phyloP scores from a whole-genome alignment of 805 yeast species.

The Scheffersomyces ergatensis region DNA sequence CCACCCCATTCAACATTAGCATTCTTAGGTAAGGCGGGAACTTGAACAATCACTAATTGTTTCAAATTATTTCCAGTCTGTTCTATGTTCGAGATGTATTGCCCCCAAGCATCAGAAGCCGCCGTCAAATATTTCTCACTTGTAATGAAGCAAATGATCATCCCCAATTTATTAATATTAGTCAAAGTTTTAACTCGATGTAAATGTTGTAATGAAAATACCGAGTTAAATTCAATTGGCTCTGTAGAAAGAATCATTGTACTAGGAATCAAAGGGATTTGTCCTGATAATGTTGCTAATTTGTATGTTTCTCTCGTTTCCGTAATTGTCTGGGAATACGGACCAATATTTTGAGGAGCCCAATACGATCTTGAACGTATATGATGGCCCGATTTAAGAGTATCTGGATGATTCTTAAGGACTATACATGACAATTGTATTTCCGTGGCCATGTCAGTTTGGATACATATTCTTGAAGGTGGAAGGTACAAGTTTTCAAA shows the following conservation, averaged over 20 bases:
- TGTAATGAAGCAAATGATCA: constrained; percentile 57
- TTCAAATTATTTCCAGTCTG: constrained; percentile 14
- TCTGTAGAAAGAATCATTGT: constrained; percentile 49
- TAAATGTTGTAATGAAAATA: constrained; percentile 73
- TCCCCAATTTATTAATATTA: constrained; percentile 42
- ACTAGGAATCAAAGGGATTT: constrained; percentile 79
- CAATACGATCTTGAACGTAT: constrained; percentile 92
- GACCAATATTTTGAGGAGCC: constrained; percentile 99
- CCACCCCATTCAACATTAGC: constrained; percentile 81
- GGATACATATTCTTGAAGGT: constrained; percentile 86
- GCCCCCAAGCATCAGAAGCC: constrained; percentile 44
- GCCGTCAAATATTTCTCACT: constrained; percentile 19
- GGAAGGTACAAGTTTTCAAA: constrained; percentile 65
- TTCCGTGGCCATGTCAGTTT: constrained; percentile 46
- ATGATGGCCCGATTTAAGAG: constrained; percentile 67
- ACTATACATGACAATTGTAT: constrained; percentile 64
- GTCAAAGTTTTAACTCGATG: constrained; percentile 58
- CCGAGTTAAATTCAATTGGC: constrained; percentile 32
- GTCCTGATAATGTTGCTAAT: constrained; percentile 76
- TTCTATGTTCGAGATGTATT: constrained; percentile 25
- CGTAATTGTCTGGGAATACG: constrained; percentile 83
- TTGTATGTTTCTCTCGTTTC: constrained; percentile 38
- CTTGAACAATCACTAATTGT: constrained; percentile 51
- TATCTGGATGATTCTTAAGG: constrained; percentile 17
- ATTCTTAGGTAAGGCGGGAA: constrained; percentile 56